These are phyloP conservation scores for Lactarius quietus DNA, from an alignment of 768 basidiomycete species.

Conservation along the genomic window DNA sequence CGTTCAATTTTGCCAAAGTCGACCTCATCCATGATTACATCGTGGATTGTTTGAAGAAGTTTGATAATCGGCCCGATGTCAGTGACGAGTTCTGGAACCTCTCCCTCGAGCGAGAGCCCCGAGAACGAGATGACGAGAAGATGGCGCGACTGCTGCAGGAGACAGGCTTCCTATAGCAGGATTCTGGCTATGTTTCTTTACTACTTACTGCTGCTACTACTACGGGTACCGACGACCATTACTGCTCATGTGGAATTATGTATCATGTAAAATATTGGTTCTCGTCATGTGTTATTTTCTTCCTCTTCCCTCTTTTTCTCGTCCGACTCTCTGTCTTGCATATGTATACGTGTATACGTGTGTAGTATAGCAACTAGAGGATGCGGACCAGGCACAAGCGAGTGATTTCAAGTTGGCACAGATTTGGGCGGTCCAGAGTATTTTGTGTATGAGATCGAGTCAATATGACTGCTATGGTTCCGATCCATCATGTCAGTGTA, in stretches of 20 bases:
- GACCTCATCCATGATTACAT: slow-evolving; percentile 68
- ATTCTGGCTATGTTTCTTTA: not conserved
- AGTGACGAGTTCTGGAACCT: slow-evolving; percentile 81
- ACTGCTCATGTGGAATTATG: slow-evolving; percentile 20
- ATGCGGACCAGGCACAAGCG: not conserved
- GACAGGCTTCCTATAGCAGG: slow-evolving; percentile 71
- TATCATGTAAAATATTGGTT: slow-evolving; percentile 22
- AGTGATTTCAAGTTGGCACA: no score
- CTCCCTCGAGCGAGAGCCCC: slow-evolving; percentile 84
- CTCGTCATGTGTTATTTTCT: not conserved
- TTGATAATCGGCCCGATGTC: slow-evolving; percentile 61
- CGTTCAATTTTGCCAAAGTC: slow-evolving; percentile 79
- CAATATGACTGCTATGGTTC: no score
- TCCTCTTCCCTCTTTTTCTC: not conserved
- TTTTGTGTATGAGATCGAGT: no score
- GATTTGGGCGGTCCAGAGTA: no score
- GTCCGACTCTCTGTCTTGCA: slow-evolving; percentile 1
- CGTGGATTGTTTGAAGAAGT: slow-evolving; percentile 71
- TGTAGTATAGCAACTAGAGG: slow-evolving; percentile 18
- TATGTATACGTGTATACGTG: slow-evolving; percentile 8
- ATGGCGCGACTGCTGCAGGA: slow-evolving; percentile 89
- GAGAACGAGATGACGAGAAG: slow-evolving; percentile 95
- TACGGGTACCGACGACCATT: not conserved
- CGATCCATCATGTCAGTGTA: no score
- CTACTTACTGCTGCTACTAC: slow-evolving; percentile 1